Evolutionary conservation across 257 asterid genomes (phyloP).

Genomic region (Asclepias syriaca): DNA sequence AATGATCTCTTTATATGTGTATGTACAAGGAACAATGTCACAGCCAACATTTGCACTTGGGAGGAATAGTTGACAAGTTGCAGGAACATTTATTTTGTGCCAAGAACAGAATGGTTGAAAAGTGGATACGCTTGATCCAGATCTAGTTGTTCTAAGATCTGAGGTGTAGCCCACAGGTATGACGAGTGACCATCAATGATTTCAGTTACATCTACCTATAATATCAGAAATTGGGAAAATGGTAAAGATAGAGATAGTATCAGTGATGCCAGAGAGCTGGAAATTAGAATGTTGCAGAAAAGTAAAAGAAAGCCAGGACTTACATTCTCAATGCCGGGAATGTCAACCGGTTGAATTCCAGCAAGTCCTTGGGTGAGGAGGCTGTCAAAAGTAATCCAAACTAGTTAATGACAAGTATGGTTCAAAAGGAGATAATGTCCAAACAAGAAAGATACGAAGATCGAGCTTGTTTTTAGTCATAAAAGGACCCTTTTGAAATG

Average conservation of each 20-base stretch:
- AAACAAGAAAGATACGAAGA: neutral
- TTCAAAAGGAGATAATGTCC: neutral
- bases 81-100: conserved; percentile 16
- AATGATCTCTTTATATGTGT: neutral
- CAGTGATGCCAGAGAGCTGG: neutral
- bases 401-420: neutral
- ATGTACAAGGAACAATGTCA: neutral
- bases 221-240: neutral
- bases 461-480: neutral
- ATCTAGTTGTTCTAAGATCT: conserved; percentile 74
- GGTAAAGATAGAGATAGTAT: neutral
- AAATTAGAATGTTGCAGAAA: neutral
- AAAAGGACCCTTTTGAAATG: neutral
- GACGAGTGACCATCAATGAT: conserved; percentile 88
- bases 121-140: conserved; percentile 67
- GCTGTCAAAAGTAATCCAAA: conserved; percentile 37
- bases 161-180: conserved; percentile 68
- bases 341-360: conserved; percentile 83
- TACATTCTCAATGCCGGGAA: conserved; percentile 91
- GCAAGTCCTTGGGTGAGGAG: conserved; percentile 96
- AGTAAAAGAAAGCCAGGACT: neutral
- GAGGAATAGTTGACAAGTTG: neutral
- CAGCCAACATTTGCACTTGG: neutral
- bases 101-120: conserved; percentile 28
- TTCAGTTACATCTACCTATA: conserved; percentile 77